phyloP scores from a whole-genome alignment of 2,329 filamentous ascomycete species.

The Didymella sp. region DNA sequence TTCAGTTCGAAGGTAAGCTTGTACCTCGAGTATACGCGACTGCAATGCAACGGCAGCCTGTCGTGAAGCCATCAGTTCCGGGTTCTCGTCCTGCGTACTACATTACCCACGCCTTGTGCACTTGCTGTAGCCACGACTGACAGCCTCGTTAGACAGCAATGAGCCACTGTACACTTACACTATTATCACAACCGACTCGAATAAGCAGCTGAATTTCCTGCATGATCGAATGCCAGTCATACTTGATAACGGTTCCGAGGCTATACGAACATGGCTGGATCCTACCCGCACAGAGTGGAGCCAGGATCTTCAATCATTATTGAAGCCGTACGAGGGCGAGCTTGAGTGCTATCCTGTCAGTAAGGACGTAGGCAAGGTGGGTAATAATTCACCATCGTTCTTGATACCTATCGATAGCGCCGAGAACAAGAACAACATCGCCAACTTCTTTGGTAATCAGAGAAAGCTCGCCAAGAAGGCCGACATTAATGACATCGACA shows the following conservation, averaged over 20 bases:
- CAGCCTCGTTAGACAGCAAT: conserved; percentile 58
- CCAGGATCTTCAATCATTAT: conserved; percentile 74
- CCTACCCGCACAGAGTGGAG: conserved; percentile 76
- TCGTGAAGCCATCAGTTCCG: conserved; percentile 22
- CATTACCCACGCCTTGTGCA: conserved; percentile 28
- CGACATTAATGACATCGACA: conserved; percentile 22
- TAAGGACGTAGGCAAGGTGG: conserved; percentile 91
- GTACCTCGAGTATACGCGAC: neutral
- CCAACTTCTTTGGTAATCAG: conserved; percentile 83
- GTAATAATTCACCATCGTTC: conserved; percentile 85
- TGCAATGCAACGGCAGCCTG: conserved; percentile 8
- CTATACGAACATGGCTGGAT: conserved; percentile 79
- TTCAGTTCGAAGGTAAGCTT: conserved; percentile 73
- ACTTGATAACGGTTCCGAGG: conserved; percentile 75
- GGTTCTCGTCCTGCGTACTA: conserved; percentile 28
- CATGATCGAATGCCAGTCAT: conserved; percentile 98
- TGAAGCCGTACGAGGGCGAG: conserved; percentile 80
- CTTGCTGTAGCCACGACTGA: conserved; percentile 30
- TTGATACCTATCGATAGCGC: conserved; percentile 82
- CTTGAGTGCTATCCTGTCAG: conserved; percentile 86
- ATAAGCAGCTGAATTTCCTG: conserved; percentile 80
- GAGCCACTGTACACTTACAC: conserved; percentile 87
- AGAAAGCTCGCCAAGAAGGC: conserved; percentile 45
- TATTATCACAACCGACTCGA: conserved; percentile 89
- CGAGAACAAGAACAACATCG: conserved; percentile 92